phyloP scores from a whole-genome alignment of 495 filamentous ascomycete genomes.

The Xanthoparmelia taractica region DNA sequence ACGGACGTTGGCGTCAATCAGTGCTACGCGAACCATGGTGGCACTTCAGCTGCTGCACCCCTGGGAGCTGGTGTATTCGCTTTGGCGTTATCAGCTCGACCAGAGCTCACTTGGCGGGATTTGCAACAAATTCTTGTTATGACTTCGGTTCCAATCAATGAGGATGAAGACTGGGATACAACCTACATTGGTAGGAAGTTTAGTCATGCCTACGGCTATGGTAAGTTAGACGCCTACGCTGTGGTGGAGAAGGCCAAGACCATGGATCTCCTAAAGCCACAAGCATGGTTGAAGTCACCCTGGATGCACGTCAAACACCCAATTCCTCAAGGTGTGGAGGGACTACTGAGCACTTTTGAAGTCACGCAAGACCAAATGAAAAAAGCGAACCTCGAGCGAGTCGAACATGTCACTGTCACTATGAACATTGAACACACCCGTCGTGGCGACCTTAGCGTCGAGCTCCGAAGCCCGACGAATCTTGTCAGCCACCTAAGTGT shows the following conservation, averaged over 20 bases:
- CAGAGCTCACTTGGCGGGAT: constrained; percentile 88
- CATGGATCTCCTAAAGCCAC: constrained; percentile 89
- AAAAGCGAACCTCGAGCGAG: constrained; percentile 69
- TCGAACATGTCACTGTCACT: constrained; percentile 94
- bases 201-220: constrained; percentile 91
- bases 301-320: constrained; percentile 81
- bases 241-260: constrained; percentile 79
- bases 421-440: constrained; percentile 88
- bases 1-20: constrained; percentile 82
- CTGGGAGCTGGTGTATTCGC: constrained; percentile 86
- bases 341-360: constrained; percentile 67
- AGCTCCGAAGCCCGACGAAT: constrained; percentile 76
- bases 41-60: constrained; percentile 94
- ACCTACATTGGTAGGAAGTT: constrained; percentile 75
- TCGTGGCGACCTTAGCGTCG: constrained; percentile 87
- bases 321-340: constrained; percentile 80
- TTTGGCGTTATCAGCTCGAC: constrained; percentile 79
- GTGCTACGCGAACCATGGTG: constrained; percentile 74
- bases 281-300: constrained; percentile 88
- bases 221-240: constrained; percentile 81
- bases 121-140: constrained; percentile 84
- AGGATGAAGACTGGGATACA: constrained; percentile 72
- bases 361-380: constrained; percentile 69
- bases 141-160: constrained; percentile 73
- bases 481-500: constrained; percentile 78